Conservation (phyloP, 2,329 filamentous ascomycete species). For the Whalleya microplaca region DNA sequence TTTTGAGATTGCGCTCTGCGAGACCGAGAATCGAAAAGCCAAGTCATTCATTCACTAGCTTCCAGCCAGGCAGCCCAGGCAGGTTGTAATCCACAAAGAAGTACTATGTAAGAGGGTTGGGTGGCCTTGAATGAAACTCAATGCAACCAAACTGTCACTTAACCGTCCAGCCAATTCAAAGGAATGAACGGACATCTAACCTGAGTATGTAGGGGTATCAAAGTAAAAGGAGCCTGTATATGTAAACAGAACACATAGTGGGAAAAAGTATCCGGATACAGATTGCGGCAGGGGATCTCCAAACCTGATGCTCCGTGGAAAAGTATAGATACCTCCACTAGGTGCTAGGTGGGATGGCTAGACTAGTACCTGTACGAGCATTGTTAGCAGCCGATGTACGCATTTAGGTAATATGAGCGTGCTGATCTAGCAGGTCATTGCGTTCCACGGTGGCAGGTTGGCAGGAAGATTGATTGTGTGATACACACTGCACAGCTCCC, state of each 20-base stretch:
- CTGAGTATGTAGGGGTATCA: too few species aligned
- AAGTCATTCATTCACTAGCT: conserved; percentile 5
- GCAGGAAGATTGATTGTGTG: too few species aligned
- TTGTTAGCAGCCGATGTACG: too few species aligned
- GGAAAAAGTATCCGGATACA: neutral
- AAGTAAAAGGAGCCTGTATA: neutral
- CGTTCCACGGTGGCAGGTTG: too few species aligned
- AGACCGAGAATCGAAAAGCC: neutral
- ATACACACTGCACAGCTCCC: too few species aligned
- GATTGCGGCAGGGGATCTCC: neutral
- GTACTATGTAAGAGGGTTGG: conserved; percentile 13
- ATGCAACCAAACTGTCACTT: conserved; percentile 10
- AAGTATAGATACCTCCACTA: neutral
- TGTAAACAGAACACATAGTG: neutral
- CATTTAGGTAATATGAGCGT: too few species aligned
- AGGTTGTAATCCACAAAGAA: conserved; percentile 7
- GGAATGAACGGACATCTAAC: neutral
- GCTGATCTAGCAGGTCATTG: too few species aligned
- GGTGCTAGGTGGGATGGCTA: too few species aligned
- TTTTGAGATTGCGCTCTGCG: neutral
- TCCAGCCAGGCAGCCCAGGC: too few species aligned
- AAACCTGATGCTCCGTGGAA: neutral
- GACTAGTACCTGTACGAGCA: too few species aligned
- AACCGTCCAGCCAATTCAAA: neutral
- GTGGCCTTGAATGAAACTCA: conserved; percentile 20